Conservation (phyloP, 148 eudicot genomes). For the Arctostaphylos glauca region DNA sequence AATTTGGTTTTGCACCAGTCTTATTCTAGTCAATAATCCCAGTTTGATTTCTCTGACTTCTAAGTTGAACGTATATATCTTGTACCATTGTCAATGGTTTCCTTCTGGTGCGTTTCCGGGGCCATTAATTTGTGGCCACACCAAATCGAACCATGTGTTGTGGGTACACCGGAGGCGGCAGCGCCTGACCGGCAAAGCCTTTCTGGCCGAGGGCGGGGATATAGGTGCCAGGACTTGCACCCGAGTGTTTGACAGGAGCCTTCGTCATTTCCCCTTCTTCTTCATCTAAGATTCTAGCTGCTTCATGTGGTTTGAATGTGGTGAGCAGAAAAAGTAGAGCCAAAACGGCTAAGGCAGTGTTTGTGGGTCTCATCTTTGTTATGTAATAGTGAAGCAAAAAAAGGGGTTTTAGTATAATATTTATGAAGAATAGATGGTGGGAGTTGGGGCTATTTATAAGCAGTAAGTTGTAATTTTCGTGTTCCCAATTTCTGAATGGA, state of each 20-base stretch:
- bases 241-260: not conserved
- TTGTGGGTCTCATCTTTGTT: slow-evolving; percentile 9
- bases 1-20: too few relatives aligned
- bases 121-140: not conserved
- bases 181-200: not conserved
- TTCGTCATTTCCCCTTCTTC: not conserved
- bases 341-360: slow-evolving; percentile 1
- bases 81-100: not conserved
- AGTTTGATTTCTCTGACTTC: not conserved
- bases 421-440: not conserved
- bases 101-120: too few relatives aligned
- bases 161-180: not conserved
- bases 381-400: not conserved
- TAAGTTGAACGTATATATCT: not conserved
- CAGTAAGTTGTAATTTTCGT: not conserved
- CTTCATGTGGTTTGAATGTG: slow-evolving; percentile 11
- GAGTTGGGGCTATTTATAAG: not conserved
- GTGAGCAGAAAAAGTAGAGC: slow-evolving; percentile 11
- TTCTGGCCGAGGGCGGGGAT: not conserved
- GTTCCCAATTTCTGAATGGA: not conserved
- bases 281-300: slow-evolving; percentile 5
- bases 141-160: slow-evolving; percentile 7
- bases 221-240: not conserved
- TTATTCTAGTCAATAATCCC: not conserved
- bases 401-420: not conserved